Base-by-base conservation (phyloP, 805 yeast species). In the Yarrowia hollandica region DNA sequence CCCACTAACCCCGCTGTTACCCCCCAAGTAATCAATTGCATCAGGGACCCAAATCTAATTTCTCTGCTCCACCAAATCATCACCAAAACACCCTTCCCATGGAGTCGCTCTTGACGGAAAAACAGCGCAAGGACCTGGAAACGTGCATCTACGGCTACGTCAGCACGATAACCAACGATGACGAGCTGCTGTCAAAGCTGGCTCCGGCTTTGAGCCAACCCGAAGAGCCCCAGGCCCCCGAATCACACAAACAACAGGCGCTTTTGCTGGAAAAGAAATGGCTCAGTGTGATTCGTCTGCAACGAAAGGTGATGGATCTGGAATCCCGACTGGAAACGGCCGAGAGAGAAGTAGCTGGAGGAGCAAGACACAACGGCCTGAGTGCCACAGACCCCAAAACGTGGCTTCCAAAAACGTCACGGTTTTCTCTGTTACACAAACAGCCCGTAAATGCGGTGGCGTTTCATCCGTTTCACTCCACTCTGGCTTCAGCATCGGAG, bases 201-300 rank as follows among this genome's bases (percentile, higher is more conserved):
- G 54, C 63, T 39, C 11, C 61, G 63, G 7, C 50, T 19, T 14
- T 34, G 50, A 22, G n/a, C 28, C 22, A 19, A 11, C 3, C 44
- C 28, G 25, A 54, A 64, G 44, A 39, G 56, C 34, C 9, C 16
- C 59, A 15, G 15, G 58, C 46, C 37, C 25, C 42, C 14, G 60
- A 58, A 44, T 60, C 62, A 31, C 16, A 68, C 61, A 35, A 74
- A 69, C 23, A 68, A 65, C 56, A 65, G 26, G 61, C 66, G 14
- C 58, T 67, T 10, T 67, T 77, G 10, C 73, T 89, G 35, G 89
- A 86, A 64, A 86, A 85, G 71, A 91, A 90, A 73, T 91, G 97
- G 97, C 78, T 85, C 0, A 84, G 96, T 0, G 92, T 91, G 4
- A 77, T 89, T 28, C 75, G 96, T 44, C 75, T 92, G 26, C 97